Conservation (phyloP, 805 yeast species). For the Candida nanaspora region DNA sequence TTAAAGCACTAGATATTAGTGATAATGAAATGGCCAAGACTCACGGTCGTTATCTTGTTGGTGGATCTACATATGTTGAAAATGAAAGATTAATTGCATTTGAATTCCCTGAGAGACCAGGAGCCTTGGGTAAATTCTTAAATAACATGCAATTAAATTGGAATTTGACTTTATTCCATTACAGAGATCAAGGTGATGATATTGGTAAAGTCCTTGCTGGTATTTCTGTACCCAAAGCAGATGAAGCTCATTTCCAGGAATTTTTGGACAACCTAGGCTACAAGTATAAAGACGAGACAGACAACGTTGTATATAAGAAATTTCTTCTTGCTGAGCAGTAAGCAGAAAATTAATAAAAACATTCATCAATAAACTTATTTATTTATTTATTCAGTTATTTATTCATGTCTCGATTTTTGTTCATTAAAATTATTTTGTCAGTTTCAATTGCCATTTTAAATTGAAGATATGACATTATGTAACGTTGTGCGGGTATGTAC, state of each 20-base stretch:
- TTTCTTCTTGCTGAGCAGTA: constrained; percentile 30
- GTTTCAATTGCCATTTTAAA: no score
- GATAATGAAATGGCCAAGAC: constrained; percentile 92
- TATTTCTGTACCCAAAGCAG: constrained; percentile 71
- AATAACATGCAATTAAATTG: constrained; percentile 65
- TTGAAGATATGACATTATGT: no score
- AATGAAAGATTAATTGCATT: constrained; percentile 77
- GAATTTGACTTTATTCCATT: constrained; percentile 93
- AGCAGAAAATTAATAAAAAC: no score
- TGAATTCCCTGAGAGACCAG: constrained; percentile 97
- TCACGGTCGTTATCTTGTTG: constrained; percentile 94
- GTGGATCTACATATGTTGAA: constrained; percentile 71
- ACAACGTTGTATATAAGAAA: constrained; percentile 77
- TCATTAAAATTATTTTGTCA: no score
- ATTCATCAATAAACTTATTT: no score
- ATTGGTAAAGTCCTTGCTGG: constrained; percentile 91
- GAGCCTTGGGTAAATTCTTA: constrained; percentile 81
- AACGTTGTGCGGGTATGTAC: no score
- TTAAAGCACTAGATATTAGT: constrained; percentile 76
- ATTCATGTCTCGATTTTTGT: no score
- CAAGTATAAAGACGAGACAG: constrained; percentile 71
- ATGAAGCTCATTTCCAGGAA: constrained; percentile 53
- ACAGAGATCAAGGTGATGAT: constrained; percentile 95
- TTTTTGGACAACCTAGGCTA: constrained; percentile 73
- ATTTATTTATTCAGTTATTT: no score